Base-by-base conservation (phyloP, 2,329 filamentous ascomycete genomes). In the Microdochium bolleyi region DNA sequence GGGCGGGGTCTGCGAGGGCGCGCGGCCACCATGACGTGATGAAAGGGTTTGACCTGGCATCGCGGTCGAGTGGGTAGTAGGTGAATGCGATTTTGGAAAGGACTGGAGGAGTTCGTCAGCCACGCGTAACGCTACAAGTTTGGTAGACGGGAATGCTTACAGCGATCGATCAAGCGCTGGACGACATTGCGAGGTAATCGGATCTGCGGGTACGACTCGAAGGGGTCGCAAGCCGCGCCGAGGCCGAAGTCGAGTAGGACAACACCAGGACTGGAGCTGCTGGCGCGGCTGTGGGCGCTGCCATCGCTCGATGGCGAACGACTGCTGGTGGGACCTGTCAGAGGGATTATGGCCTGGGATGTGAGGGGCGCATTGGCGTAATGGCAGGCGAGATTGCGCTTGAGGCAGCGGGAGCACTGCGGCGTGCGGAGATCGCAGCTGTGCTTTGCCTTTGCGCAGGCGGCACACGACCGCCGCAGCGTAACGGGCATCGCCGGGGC, bases 21-120 rank as follows among this genome's bases (percentile, higher is more conserved):
- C 78, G 67, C 0, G 80, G 80, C 79, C 80, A 83, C 80, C 80
- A 83, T 0, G 78, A 81, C 7, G 80, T 65, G 19, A 83, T 65
- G 55, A 83, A 83, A 0, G 79, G 79, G 57, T 83, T 83, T 8
- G 79, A 78, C 0, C 63, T 62, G n/a, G 70, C 59, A 54, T 69
- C 73, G 8, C 80, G 65, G 51, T 83, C 80, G 21, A 82, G 66
- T 1, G 79, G 80, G 57, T 83, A 83, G 58, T 82, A 83, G 56
- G 82, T 75, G 50, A 83, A 83, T 0, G 79, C 77, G 49, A 83
- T 82, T 48, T 76, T 80, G 44, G 74, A 70, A 3, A 82, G 65
- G 55, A 83, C 79, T 81, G 52, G 13, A 41, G 25, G n/a, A 2
- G 51, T 61, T 38, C 63, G 65, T 58, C 50, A 54, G 44, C 48